Evolutionary conservation across 768 basidiomycete genomes (phyloP), one percentile per base, ranked within the genome.

Genomic region (Amanita thiersii): DNA sequence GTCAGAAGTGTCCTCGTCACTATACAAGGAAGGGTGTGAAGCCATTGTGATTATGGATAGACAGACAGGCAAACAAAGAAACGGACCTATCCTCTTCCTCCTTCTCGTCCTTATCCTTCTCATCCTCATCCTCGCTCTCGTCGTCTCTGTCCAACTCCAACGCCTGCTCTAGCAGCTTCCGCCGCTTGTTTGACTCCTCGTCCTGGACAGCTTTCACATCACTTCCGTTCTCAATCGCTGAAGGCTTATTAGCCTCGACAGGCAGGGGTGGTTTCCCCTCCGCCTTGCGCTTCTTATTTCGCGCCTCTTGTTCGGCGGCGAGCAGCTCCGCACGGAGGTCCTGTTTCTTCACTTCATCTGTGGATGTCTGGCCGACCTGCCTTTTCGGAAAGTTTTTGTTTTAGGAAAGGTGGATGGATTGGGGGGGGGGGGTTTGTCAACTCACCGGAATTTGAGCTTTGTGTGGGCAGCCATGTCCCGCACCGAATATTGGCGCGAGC

Each of bases 391-490:
- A 41, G 12, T 18, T 33, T 33, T 45, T 18, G 20, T 37, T n/a
- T n/a, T 8, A 25, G 11, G 40, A 28, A 39, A 30, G 39, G 17
- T 42, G 23, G 39, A 25, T 35, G 21, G 25, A 39, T 15, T 17
- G 18, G 21, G 40, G 40, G 26, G 17, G 5, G 34, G 33, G 20
- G 25, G 10, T 43, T 3, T 10, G 29, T 20, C 12, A 43, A 39
- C 75, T 42, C 45, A 87, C 81, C 94, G 81, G 65, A 99, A 99
- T 69, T 99, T 99, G 52, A 99, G 84, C 63, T 96, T 94, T 1
- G 94, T 99, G 60, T 97, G 87, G 2, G 89, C 73, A 4, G 94
- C 89, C 77, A 97, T 86, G 59, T 96, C 91, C 47, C 87, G 78
- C 55, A 88, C 84, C 3, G 91, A 94, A 66, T 82, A 91, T 56